These are phyloP conservation scores for Phytophthora pluvialis DNA, from an alignment of 352 stramenopile species.

Conservation along the genomic window DNA sequence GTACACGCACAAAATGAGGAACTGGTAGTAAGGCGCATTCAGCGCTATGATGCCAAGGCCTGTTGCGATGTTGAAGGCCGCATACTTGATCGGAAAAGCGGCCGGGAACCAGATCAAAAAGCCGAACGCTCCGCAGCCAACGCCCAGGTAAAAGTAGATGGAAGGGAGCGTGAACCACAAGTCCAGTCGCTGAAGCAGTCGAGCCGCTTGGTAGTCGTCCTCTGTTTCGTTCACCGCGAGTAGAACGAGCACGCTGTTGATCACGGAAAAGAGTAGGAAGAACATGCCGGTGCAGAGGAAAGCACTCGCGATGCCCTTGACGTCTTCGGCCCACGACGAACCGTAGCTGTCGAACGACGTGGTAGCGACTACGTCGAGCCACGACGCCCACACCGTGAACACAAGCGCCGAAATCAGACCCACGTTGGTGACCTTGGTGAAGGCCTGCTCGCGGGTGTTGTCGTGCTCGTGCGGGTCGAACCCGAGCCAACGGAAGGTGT, in stretches of 20 bases:
- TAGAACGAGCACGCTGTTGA: conserved; percentile 1
- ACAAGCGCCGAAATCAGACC: not conserved
- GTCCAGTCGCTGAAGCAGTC: not conserved
- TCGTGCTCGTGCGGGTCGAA: conserved; percentile 37
- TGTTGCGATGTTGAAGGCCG: not conserved
- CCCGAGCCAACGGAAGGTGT: conserved; percentile 43
- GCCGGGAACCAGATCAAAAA: conserved; percentile 1
- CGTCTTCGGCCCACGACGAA: not conserved
- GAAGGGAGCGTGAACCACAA: not conserved
- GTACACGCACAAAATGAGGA: not conserved
- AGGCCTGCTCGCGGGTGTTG: conserved; percentile 37
- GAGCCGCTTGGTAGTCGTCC: not conserved
- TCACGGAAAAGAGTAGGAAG: conserved; percentile 1
- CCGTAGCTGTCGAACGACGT: not conserved
- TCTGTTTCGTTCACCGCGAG: not conserved
- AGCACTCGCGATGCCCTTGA: not conserved
- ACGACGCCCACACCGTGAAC: not conserved
- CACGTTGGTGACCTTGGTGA: conserved; percentile 27
- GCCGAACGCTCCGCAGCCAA: not conserved
- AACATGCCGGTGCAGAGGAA: conserved; percentile 1
- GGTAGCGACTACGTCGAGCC: not conserved
- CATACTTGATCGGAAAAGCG: not conserved
- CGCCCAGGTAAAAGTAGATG: not conserved
- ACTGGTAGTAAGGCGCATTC: not conserved
- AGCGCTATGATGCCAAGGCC: not conserved